Evolutionary conservation across 2,329 filamentous ascomycete genomes (phyloP), one percentile per base, ranked within the genome.

Genomic region (Botrytis elliptica): DNA sequence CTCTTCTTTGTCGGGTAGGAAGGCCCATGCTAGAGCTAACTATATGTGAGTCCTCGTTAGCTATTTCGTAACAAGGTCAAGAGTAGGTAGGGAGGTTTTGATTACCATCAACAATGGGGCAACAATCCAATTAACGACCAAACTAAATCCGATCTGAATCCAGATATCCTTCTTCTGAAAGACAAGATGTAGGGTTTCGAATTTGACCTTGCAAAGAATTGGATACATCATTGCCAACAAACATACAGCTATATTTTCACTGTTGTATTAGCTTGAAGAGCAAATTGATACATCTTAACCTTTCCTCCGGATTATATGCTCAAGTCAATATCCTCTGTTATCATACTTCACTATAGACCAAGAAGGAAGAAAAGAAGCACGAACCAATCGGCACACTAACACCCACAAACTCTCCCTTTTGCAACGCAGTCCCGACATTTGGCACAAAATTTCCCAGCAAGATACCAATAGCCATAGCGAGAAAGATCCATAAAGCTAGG

Each of bases 171-270:
- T 85, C 4, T 89, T 85, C 3, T 83, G 81, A 74, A 96, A 87
- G 6, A 93, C 84, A 4, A 87, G 83, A 81, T 94, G 92, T 16
- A 97, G 83, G 0, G 88, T 88, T 81, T 97, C 93, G 82, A 90
- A 96, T 59, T 89, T 89, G 9, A 97, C 92, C 81, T 96, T 96
- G 86, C 93, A 97, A 0, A 97, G 85, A 74, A 97, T 97, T 0
- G 94, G 94, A 79, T 96, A 97, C 93, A 97, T 97, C 93, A 97
- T 97, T 60, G 97, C 90, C 1, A 97, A 86, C 0, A 97, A 84
- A 0, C 94, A 93, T 66, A 97, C 84, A 0, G 93, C 93, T 93
- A 75, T 73, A 46, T 44, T 7, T 20, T 29, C 44, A 49, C 55
- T 25, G 9, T 22, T 55, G 2, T 33, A 12, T 74, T 62, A 62